phyloP scores from a whole-genome alignment of 2,329 filamentous ascomycete genomes.

The Fusarium sp. region DNA sequence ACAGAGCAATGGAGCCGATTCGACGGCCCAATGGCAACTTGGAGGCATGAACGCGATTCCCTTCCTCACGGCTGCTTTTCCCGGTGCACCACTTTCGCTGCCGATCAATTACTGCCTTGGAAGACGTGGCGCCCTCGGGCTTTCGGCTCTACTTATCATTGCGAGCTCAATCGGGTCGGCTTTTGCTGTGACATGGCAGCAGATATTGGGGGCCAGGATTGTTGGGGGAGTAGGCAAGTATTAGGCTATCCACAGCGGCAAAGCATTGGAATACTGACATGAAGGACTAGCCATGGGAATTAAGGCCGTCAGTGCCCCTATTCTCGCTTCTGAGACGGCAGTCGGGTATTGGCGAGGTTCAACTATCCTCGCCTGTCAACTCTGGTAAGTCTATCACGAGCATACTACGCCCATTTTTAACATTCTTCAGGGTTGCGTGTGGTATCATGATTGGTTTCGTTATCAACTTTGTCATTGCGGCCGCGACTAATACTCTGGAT shows the following conservation, averaged over 20 bases:
- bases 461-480: slow-evolving; percentile 29
- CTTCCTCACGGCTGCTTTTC: slow-evolving; percentile 47
- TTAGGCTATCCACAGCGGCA: not conserved
- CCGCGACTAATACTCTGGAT: not conserved
- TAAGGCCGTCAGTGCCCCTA: slow-evolving; percentile 58
- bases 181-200: slow-evolving; percentile 43
- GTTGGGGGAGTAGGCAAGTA: slow-evolving; percentile 24
- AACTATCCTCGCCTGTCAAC: slow-evolving; percentile 57
- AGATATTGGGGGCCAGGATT: slow-evolving; percentile 43
- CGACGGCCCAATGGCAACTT: slow-evolving; percentile 26
- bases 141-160: slow-evolving; percentile 50
- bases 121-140: slow-evolving; percentile 48
- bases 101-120: slow-evolving; percentile 51
- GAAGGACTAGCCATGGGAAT: slow-evolving; percentile 53
- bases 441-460: slow-evolving; percentile 39
- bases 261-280: not conserved
- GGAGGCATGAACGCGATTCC: slow-evolving; percentile 49
- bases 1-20: not conserved
- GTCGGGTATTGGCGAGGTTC: slow-evolving; percentile 58
- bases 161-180: slow-evolving; percentile 49
- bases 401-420: not conserved
- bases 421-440: slow-evolving; percentile 29
- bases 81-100: slow-evolving; percentile 49
- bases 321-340: slow-evolving; percentile 56
- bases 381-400: slow-evolving; percentile 47